Evolutionary conservation across 2,329 filamentous ascomycete species (phyloP), one percentile per base, ranked within the genome.

Genomic region (Cercospora sp.): DNA sequence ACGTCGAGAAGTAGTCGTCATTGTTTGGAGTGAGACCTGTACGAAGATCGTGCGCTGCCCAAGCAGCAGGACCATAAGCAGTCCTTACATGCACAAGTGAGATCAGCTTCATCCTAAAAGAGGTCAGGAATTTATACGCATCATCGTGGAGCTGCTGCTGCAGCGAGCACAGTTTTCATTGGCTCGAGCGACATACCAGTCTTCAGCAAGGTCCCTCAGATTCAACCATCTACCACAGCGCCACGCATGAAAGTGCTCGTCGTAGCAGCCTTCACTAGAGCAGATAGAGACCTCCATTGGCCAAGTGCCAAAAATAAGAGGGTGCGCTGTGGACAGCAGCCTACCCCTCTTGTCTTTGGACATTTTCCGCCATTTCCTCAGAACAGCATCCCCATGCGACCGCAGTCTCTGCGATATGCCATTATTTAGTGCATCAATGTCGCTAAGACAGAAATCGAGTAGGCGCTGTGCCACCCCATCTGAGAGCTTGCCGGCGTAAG

Each of bases 361-460:
- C 60, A 59, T 63, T 13, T 64, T 67, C 12, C 20, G 40, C 65
- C 65, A 67, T 20, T 40, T 55, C 12, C 8, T 53, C 7, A 67
- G 13, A 18, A 67, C 30, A 6, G 59, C 3, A 36, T 67, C 65
- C 2, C 53, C 60, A 20, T 67, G 42, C 1, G 40, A 33, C 3
- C n/a, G 28, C 13, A 67, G 16, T 26, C 13, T 63, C 10, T 13
- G n/a, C 6, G 53, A 26, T 6, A 64, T 16, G 5, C 13, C 3
- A 2, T 23, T 2, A 13, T 53, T 30, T 10, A 64, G 26, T 12
- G 28, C 12, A 3, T 67, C 61, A 3, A 55, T 68, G 16, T 68
- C 65, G 5, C 12, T 18, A n/a, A 53, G 16, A 2, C 28, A 31
- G 30, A 64, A 68, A 5, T 60, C 20, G 18, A 68, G 3, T 3